phyloP scores from a whole-genome alignment of 2,329 filamentous ascomycete species.

The Cladosporium oxysporum region DNA sequence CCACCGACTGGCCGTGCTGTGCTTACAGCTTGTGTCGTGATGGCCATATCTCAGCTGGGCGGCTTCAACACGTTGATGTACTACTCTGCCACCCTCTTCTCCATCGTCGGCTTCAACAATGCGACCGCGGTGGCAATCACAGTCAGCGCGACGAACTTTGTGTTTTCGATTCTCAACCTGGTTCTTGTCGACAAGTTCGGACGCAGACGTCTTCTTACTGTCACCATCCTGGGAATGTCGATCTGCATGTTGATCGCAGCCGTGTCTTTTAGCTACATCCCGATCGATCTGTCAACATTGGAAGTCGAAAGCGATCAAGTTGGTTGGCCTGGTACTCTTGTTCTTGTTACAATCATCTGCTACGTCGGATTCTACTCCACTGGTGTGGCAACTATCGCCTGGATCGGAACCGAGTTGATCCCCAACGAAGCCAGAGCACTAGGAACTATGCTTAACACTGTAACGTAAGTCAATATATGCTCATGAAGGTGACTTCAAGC shows the following conservation, averaged over 20 bases:
- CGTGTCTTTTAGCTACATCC: constrained; percentile 50
- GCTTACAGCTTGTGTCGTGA: constrained; percentile 52
- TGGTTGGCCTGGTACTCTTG: constrained; percentile 41
- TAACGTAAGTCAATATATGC: constrained; percentile 35
- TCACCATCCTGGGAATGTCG: constrained; percentile 49
- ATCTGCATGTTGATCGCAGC: constrained; percentile 46
- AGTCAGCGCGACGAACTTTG: constrained; percentile 50
- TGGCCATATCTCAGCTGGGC: constrained; percentile 53
- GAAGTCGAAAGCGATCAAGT: constrained; percentile 38
- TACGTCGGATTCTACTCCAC: constrained; percentile 49
- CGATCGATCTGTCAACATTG: constrained; percentile 47
- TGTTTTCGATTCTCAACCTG: constrained; percentile 54
- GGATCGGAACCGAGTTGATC: constrained; percentile 52
- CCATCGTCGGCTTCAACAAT: constrained; percentile 53
- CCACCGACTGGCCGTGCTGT: constrained; percentile 50
- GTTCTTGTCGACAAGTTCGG: constrained; percentile 50
- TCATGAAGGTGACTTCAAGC: background rate
- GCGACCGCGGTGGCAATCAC: constrained; percentile 50
- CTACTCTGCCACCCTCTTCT: constrained; percentile 47
- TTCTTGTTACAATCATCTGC: constrained; percentile 48
- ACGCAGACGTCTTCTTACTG: constrained; percentile 48
- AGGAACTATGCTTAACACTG: constrained; percentile 51
- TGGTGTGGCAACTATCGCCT: constrained; percentile 51
- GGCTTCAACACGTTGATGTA: constrained; percentile 50
- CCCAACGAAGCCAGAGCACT: constrained; percentile 53